phyloP scores from a whole-genome alignment of 2,329 filamentous ascomycete genomes.

The Cladosporium sp. region DNA sequence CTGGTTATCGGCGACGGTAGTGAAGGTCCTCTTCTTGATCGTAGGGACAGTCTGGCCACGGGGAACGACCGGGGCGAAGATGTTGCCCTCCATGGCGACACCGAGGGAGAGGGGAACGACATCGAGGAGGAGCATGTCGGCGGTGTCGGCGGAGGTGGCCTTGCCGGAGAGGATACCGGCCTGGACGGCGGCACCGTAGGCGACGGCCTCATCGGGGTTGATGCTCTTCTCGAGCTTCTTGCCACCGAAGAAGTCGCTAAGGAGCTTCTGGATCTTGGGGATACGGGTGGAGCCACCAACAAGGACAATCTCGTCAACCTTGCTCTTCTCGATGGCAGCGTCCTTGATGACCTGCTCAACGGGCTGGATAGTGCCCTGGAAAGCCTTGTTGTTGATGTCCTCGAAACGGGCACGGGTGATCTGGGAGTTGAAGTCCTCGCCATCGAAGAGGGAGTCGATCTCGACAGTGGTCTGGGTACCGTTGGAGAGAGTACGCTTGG shows the following conservation, averaged over 20 bases:
- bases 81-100: slow-evolving; percentile 99
- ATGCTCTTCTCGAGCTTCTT: slow-evolving; percentile 99
- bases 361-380: slow-evolving; percentile 86
- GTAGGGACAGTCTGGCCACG: slow-evolving; percentile 38
- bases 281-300: slow-evolving; percentile 99
- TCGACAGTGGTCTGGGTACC: slow-evolving; percentile 96
- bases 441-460: slow-evolving; percentile 97
- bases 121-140: slow-evolving; percentile 91
- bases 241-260: slow-evolving; percentile 97
- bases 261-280: slow-evolving; percentile 96
- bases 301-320: slow-evolving; percentile 96
- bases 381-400: slow-evolving; percentile 94
- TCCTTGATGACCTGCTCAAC: slow-evolving; percentile 97
- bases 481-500: slow-evolving; percentile 97
- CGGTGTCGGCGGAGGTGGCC: slow-evolving; percentile 89
- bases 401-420: slow-evolving; percentile 99
- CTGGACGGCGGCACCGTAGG: slow-evolving; percentile 97
- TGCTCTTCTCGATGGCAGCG: slow-evolving; percentile 76
- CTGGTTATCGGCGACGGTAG: slow-evolving; percentile 61
- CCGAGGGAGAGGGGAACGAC: slow-evolving; percentile 93
- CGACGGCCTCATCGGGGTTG: slow-evolving; percentile 98
- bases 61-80: slow-evolving; percentile 89
- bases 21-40: slow-evolving; percentile 57
- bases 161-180: slow-evolving; percentile 98
- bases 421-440: slow-evolving; percentile 93